Evolutionary conservation across 129 eudicot species (phyloP), one percentile per base, ranked within the genome.

Genomic region (Gnaphalium uliginosum): DNA sequence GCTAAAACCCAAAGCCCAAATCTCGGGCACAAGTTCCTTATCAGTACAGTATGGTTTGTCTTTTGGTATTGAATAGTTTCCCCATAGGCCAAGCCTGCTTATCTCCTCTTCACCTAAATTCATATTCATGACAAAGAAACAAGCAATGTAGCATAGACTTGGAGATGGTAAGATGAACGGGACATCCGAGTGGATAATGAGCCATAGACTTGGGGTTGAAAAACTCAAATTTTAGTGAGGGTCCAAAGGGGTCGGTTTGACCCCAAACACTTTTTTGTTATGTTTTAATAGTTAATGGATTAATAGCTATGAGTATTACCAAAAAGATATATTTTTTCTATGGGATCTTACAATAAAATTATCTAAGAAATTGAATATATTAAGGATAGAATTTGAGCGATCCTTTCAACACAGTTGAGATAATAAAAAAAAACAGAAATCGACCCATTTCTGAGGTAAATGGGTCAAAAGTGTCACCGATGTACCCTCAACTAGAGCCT

Each of bases 1-100:
- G 56, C 96, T 80, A 23, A 93, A 73, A 71, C 98, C 96, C 77
- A 93, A 17, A 54, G 95, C 96, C 95, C 95, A 90, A 29, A 93
- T 88, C 79, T 93, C 95, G 22, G 88, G 88, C 71, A 51, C 80
- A 83, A 85, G 68, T 1, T 83, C 89, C 4, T 63, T 67, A 70
- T 93, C 96, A 1, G 30, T 50, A 39, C 62, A 63, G 77, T 81
- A 90, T 13, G 96, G 96, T 76, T 88, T 93, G 76, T 93, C 96
- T 59, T 81, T 82, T 5, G 95, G 96, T 61, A 93, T 88, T 13
- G 95, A 82, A 80, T 93, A 93, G 86, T 86, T 90, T 70, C 95
- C 96, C 98, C 98, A 93, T 27, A 88, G 62, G 23, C 88, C 89
- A 26, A 82, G 91, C 59, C 59, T 72, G 14, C 24, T 76, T 62